Percentiles rank a stretch among this genome's conserved stretches.
Evolutionary conservation across 129 eudicot species (phyloP).

Genomic region (Scalesia atractyloides): DNA sequence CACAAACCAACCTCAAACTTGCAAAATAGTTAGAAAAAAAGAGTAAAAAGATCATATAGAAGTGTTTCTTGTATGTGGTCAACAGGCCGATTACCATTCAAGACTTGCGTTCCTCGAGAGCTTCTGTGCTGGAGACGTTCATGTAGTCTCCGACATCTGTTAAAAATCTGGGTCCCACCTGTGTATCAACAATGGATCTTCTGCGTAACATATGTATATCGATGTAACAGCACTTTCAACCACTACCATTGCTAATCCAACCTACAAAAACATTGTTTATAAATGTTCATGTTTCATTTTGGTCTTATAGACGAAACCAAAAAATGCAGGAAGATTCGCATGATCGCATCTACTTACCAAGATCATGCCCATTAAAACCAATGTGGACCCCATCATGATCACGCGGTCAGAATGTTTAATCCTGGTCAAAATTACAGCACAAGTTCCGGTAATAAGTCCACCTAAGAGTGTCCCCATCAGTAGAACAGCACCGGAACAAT

Average conservation of each 20-base stretch:
- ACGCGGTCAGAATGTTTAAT: conserved; percentile 62
- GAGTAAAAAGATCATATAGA: neutral
- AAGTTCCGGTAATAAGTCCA: conserved; percentile 87
- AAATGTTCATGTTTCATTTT: neutral
- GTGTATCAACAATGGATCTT: conserved; percentile 76
- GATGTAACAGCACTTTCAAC: conserved; percentile 96
- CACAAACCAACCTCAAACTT: conserved; percentile 5
- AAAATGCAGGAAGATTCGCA: neutral
- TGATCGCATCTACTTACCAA: conserved; percentile 43
- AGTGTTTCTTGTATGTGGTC: conserved; percentile 29
- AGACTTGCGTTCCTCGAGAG: conserved; percentile 65
- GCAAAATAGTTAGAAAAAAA: neutral
- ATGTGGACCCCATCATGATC: conserved; percentile 82
- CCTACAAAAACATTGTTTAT: conserved; percentile 35
- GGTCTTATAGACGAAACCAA: neutral
- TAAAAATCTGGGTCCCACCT: conserved; percentile 84
- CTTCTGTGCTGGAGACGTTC: conserved; percentile 89
- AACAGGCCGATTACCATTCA: conserved; percentile 45
- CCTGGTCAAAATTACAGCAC: conserved; percentile 74
- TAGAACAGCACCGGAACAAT: conserved; percentile 94
- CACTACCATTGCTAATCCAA: conserved; percentile 90
- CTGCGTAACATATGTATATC: conserved; percentile 83
- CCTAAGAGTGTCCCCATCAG: conserved; percentile 95
- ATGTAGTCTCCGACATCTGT: conserved; percentile 81
- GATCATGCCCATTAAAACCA: conserved; percentile 93